These are phyloP conservation scores for Geotrichum candidum DNA, from an alignment of 1,139 yeast genomes.

Conservation along the genomic window DNA sequence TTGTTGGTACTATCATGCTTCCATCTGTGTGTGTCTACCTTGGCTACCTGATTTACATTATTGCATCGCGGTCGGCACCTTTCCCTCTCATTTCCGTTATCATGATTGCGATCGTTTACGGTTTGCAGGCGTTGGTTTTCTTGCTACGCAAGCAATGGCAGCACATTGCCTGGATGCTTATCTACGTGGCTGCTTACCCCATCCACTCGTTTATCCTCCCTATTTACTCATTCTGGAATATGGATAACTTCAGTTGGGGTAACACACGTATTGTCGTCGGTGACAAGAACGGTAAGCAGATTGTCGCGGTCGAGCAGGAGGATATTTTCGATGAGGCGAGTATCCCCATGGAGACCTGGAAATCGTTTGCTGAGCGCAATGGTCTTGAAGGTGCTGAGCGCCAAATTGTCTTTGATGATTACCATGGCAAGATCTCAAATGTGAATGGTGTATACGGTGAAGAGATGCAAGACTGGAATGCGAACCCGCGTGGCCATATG, in stretches of 20 bases:
- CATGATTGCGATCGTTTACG: constrained; percentile 39
- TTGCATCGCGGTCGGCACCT: constrained; percentile 28
- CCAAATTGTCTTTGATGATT: constrained; percentile 20
- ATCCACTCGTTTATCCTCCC: constrained; percentile 38
- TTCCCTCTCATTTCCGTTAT: constrained; percentile 39
- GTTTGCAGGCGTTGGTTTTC: constrained; percentile 39
- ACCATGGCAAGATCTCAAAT: constrained; percentile 10
- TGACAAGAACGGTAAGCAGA: constrained; percentile 37
- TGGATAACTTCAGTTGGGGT: constrained; percentile 45
- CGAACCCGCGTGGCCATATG: constrained; percentile 14
- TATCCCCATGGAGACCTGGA: constrained; percentile 37
- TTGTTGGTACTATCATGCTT: constrained; percentile 39
- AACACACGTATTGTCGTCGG: constrained; percentile 41
- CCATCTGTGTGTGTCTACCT: constrained; percentile 41
- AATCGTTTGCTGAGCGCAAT: constrained; percentile 33
- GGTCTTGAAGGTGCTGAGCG: constrained; percentile 37
- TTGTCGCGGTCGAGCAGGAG: constrained; percentile 37
- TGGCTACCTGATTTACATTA: constrained; percentile 37
- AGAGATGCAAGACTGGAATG: constrained; percentile 13
- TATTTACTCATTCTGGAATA: constrained; percentile 40
- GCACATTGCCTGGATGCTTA: constrained; percentile 43
- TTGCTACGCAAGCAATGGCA: constrained; percentile 40
- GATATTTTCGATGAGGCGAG: constrained; percentile 13
- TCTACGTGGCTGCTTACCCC: constrained; percentile 39
- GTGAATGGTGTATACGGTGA: constrained; percentile 10